A percentile compares a stretch with the other conserved stretches of the same genome.
These are phyloP conservation scores for Leccinum griseonigrum DNA, from an alignment of 1,284 basidiomycete genomes.

Conservation along the genomic window DNA sequence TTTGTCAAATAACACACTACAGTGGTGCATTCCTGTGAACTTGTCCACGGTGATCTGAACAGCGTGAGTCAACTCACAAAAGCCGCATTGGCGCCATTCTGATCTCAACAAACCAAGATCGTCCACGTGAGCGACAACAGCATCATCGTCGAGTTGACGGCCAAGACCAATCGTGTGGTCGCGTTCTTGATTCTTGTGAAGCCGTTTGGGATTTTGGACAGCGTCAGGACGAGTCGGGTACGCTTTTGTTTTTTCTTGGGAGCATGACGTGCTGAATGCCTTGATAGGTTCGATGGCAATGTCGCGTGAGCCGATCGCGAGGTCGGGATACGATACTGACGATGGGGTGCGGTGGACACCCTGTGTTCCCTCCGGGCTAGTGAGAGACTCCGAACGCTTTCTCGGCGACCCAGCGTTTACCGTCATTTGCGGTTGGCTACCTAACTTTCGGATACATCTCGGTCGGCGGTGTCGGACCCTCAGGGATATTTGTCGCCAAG, in stretches of 20 bases:
- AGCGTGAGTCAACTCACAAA: too few relatives aligned
- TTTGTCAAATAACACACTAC: too few relatives aligned
- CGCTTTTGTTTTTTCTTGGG: neutral
- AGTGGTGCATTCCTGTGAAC: too few relatives aligned
- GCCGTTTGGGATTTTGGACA: constrained; percentile 95
- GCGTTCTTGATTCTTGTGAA: constrained; percentile 91
- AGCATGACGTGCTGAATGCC: neutral
- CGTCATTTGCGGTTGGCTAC: too few relatives aligned
- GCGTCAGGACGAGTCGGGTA: constrained; percentile 73
- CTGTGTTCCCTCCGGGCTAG: constrained; percentile 86
- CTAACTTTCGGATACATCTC: too few relatives aligned
- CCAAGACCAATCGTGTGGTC: constrained; percentile 89
- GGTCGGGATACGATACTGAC: constrained; percentile 61
- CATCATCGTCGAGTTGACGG: constrained; percentile 93
- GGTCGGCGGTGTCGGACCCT: too few relatives aligned
- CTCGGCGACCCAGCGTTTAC: too few relatives aligned
- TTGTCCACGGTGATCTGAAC: too few relatives aligned
- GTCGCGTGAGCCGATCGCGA: constrained; percentile 86
- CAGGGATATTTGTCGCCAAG: constrained; percentile 90
- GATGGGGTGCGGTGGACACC: constrained; percentile 68
- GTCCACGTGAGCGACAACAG: constrained; percentile 95
- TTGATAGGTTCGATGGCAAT: constrained; percentile 88
- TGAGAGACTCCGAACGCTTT: too few relatives aligned
- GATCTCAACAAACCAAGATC: constrained; percentile 51
- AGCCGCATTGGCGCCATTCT: too few relatives aligned